Conservation (phyloP, 495 filamentous ascomycete genomes). For the Aspergillus coremiiformis region DNA sequence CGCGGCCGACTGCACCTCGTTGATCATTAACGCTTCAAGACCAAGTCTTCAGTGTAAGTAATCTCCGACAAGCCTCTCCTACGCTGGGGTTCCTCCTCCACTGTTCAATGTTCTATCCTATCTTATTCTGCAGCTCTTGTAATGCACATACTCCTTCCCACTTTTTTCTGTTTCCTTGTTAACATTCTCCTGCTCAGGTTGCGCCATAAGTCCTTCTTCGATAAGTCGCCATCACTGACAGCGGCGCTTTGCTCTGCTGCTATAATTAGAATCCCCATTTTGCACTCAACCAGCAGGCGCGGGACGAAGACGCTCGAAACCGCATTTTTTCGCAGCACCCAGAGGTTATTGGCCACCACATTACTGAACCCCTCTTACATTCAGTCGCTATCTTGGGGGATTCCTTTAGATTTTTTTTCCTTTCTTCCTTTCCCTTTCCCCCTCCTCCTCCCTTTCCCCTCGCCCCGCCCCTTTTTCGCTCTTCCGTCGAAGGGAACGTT, state of each 20-base stretch:
- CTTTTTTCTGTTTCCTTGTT: constrained; percentile 1
- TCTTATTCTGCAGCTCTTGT: constrained; percentile 5
- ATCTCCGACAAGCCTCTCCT: constrained; percentile 13
- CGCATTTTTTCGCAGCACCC: not conserved
- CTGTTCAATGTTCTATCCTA: constrained; percentile 7
- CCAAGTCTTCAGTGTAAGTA: constrained; percentile 10
- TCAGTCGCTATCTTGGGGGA: not conserved
- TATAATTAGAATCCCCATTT: constrained; percentile 34
- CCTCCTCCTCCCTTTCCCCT: no score
- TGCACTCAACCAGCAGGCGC: constrained; percentile 24
- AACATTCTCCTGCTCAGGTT: not conserved
- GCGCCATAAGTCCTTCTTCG: constrained; percentile 1
- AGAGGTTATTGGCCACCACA: constrained; percentile 2
- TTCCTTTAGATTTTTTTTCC: not conserved
- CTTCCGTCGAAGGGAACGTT: not conserved
- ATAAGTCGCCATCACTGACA: constrained; percentile 26
- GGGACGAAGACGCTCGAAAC: constrained; percentile 21
- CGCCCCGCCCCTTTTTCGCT: no score
- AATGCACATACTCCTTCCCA: constrained; percentile 6
- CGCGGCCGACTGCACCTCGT: constrained; percentile 21
- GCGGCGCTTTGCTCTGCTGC: constrained; percentile 21
- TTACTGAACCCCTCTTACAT: not conserved
- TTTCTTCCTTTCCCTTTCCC: no score
- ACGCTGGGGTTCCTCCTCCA: constrained; percentile 4
- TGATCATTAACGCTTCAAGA: constrained; percentile 24